Percentiles rank a stretch among this genome's conserved stretches.
Conservation (phyloP, 2,329 filamentous ascomycete species). For the Pyricularia pennisetigena region DNA sequence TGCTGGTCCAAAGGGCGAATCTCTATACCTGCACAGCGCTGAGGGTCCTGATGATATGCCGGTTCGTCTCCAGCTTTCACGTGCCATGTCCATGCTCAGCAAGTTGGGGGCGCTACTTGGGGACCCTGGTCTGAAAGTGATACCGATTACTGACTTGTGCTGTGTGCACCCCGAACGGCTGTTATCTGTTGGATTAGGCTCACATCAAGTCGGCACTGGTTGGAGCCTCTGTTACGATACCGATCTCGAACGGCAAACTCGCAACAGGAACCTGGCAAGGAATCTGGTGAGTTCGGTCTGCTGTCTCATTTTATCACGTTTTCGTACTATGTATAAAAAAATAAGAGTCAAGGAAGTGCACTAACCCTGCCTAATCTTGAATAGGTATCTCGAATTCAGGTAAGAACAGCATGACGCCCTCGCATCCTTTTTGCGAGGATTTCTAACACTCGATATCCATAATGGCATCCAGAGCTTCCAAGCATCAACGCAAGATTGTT, state of each 20-base stretch:
- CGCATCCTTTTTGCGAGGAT: not conserved
- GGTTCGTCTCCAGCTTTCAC: conserved; percentile 26
- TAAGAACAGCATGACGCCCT: not conserved
- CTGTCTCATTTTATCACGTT: not conserved
- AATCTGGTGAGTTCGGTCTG: conserved; percentile 49
- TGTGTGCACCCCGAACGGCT: not conserved
- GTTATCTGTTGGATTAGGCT: conserved; percentile 37
- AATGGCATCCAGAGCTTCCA: conserved; percentile 29
- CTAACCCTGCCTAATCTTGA: not conserved
- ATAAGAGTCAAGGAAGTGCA: not conserved
- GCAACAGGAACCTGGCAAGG: conserved; percentile 69
- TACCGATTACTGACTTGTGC: not conserved
- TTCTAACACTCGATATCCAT: not conserved
- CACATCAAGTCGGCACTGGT: conserved; percentile 89
- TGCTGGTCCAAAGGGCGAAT: conserved; percentile 57
- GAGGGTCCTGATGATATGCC: conserved; percentile 95
- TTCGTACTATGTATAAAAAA: too few relatives aligned
- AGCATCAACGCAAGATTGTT: conserved; percentile 72
- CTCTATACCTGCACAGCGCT: conserved; percentile 72
- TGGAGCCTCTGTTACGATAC: conserved; percentile 82
- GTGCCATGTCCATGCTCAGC: not conserved
- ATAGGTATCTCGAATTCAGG: conserved; percentile 72
- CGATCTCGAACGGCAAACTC: conserved; percentile 77
- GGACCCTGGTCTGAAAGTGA: not conserved
- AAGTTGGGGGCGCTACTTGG: not conserved